These are phyloP conservation scores for Peterozyma xylosa DNA, from an alignment of 805 yeast genomes.

Conservation along the genomic window DNA sequence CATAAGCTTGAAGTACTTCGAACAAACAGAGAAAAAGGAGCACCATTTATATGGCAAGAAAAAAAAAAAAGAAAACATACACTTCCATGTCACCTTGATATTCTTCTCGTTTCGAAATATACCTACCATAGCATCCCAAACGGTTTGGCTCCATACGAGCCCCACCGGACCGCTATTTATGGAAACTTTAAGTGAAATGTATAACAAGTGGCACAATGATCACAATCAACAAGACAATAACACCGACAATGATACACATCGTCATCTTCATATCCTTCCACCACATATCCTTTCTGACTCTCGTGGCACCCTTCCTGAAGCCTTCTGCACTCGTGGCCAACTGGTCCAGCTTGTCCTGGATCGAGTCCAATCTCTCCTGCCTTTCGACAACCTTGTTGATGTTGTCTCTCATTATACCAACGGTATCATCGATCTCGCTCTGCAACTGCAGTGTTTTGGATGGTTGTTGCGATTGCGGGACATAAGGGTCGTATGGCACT, in stretches of 20 bases:
- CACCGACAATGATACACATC: constrained; percentile 74
- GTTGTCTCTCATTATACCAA: constrained; percentile 95
- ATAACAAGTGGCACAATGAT: constrained; percentile 90
- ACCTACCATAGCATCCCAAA: too few species aligned
- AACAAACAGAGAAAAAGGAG: too few species aligned
- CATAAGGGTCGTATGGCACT: constrained; percentile 64
- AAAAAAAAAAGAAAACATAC: too few species aligned
- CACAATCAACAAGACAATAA: constrained; percentile 76
- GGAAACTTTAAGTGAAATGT: constrained; percentile 44
- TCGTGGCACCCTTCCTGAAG: constrained; percentile 92
- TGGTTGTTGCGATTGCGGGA: constrained; percentile 26
- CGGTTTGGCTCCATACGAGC: too few species aligned
- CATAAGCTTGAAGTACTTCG: too few species aligned
- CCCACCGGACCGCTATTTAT: too few species aligned
- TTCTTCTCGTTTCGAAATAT: too few species aligned
- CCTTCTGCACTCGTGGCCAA: constrained; percentile 90
- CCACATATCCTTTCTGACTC: constrained; percentile 99
- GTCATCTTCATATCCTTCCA: constrained; percentile 97
- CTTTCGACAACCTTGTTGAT: constrained; percentile 92
- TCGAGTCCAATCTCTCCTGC: constrained; percentile 88
- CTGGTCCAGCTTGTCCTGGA: constrained; percentile 90
- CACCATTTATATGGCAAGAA: too few species aligned
- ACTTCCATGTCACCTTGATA: too few species aligned
- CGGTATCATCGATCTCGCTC: constrained; percentile 88
- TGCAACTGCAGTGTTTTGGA: constrained; percentile 21